Base-by-base conservation (phyloP, 1,284 basidiomycete genomes). In the Ganoderma lingzhi region DNA sequence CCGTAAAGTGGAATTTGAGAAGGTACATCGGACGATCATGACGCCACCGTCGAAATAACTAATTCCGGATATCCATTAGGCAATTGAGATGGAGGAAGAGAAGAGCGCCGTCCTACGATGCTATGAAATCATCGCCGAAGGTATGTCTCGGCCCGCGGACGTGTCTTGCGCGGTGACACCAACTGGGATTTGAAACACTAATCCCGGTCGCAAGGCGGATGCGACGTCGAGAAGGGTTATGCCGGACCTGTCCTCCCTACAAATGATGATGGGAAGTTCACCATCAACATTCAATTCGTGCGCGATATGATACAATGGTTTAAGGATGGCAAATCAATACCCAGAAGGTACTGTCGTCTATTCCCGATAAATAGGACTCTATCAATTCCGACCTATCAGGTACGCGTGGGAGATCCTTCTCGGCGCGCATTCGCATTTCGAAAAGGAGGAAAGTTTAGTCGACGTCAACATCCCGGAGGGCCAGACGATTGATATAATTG, bases 351-450 rank as follows among this genome's bases (percentile, higher is more conserved):
- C 58, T 72, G 59, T 61, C 45, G 17, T 23, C 5, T n/a, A 44
- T n/a, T 15, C 28, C 14, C 37, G 6, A 15, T n/a, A 10, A 41
- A 17, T 30, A 19, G 44, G 19, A 23, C 63, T 28, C 3, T 44
- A 32, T 12, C 23, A 55, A 58, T 53, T 45, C 23, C 60, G 53
- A 44, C 4, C 19, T n/a, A 12, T 3, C 67, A 78, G 96, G 80
- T 93, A 96, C 72, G 96, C 93, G 35, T 99, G 96, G 96, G 96
- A 99, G 83, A 98, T 99, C 76, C 87, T 97, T 37, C 85, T 99
- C 14, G 96, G 95, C 37, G 96, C 95, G 69, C 89, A 95, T 77
- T 87, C 89, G 23, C 83, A 89, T 8, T 91, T 99, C 74, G 83
- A 85, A 39, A 87, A 91, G 74, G 96, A 98, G 79, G 89, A 93